Evolutionary conservation across 768 basidiomycete species (phyloP), one percentile per base, ranked within the genome.

Genomic region (Amanita inopinata): DNA sequence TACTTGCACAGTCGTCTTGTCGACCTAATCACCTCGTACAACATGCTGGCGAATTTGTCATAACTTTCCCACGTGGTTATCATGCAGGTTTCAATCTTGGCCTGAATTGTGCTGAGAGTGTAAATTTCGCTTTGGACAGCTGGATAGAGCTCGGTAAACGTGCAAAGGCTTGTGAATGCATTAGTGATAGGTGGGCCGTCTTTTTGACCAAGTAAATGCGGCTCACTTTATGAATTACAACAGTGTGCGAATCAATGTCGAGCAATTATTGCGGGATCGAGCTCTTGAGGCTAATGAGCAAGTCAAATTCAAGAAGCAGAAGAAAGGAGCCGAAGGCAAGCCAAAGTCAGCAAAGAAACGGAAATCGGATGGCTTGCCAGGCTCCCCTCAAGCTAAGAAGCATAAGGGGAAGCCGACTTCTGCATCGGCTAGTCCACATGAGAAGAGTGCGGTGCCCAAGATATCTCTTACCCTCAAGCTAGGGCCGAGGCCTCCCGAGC

Each of bases 41-140:
- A 54, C 81, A 91, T 34, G 78, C 84, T 33, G 87, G 89, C n/a
- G 93, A 97, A 58, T 96, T 97, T 48, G 86, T 98, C 30, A 85
- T 98, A 51, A 98, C 94, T 0, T 98, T 77, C 55, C 94, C 94
- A 1, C 67, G 86, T 37, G 94, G 94, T 1, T 97, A 97, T 58
- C 94, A 98, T 57, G 89, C 92, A 3, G 94, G 94, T 14, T 94
- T 97, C 70, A 98, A 98, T 56, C 66, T 96, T 32, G 94, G 89
- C 5, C 78, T 96, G 56, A 98, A 98, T 55, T 96, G 92, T 53
- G 94, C 94, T 1, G 94, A 97, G 62, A 90, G 87, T 49, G 89
- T 96, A 54, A 98, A 98, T 58, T 98, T 97, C 56, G 94, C 94
- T 0, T 66, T 96, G 19, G 88, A 96, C 32, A 87, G 84, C 49